Base-by-base conservation (phyloP, 805 yeast species). In the Candida ovalis region DNA sequence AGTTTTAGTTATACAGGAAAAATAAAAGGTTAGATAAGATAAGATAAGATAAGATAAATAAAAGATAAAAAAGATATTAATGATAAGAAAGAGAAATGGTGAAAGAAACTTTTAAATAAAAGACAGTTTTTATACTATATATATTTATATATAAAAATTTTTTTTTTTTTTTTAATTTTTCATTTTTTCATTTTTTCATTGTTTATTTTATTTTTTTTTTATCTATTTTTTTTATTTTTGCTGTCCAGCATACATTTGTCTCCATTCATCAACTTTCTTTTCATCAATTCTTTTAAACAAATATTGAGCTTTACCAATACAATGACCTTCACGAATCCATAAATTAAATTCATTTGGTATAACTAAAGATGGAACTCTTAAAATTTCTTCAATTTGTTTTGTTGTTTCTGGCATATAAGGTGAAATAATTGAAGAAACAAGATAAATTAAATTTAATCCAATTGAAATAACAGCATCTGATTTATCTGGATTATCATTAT, bases 351-450 rank as follows among this genome's bases (percentile, higher is more conserved):
- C 71, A 63, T 89, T 89, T 25, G 90, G 88, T 54, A 91, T 92
- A 44, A 79, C 74, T 57, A 91, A 74, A 8, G 78, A 72, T 38
- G 97, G 97, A 23, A 85, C 92, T 60, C 88, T 87, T 70, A 94
- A 77, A 71, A 89, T 90, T 63, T 82, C 79, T 60, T 77, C 74
- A 55, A 94, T 92, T 54, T 77, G 80, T 42, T 70, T 69, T 8
- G 88, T 68, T 33, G 91, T 86, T 54, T 80, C 90, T 39, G 99
- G 99, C 82, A 94, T 88, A 72, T 77, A 94, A 56, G 99, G 99
- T 42, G 79, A 74, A 47, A 90, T 76, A 45, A 94, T 69, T 0
- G 97, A 82, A 39, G 92, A 81, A n/a, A 94, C 82, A 54, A 89
- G 71, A 70, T 90, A 91, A 43, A 92, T 81, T 64, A 92, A 74